Conservation (phyloP, 768 basidiomycete genomes). For the Lyophyllum shimeji region DNA sequence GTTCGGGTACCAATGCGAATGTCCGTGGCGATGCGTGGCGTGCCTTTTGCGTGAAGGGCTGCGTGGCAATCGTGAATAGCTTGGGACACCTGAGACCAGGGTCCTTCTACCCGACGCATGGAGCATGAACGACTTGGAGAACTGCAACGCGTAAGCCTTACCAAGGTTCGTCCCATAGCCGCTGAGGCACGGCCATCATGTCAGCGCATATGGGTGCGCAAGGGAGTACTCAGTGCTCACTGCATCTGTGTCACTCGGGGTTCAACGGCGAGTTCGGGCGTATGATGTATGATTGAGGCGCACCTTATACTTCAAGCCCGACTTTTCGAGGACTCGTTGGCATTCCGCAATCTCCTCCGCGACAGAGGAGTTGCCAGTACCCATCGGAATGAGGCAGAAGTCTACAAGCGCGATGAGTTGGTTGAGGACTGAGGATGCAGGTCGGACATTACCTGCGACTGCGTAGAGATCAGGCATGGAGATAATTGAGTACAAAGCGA, state of each 20-base stretch:
- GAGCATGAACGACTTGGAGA: not conserved
- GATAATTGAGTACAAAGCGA: not conserved
- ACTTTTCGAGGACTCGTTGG: slow-evolving; percentile 77
- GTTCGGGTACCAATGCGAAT: slow-evolving; percentile 92
- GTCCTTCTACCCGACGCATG: slow-evolving; percentile 56
- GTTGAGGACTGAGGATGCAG: not conserved
- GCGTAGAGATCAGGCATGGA: slow-evolving; percentile 62
- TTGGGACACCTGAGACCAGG: slow-evolving; percentile 80
- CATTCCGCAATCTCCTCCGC: slow-evolving; percentile 82
- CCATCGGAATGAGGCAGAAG: slow-evolving; percentile 88
- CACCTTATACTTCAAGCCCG: slow-evolving; percentile 82
- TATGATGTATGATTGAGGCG: not conserved
- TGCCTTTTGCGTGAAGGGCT: slow-evolving; percentile 78
- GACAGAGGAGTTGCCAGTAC: slow-evolving; percentile 73
- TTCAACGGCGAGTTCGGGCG: not conserved
- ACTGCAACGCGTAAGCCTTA: slow-evolving; percentile 20
- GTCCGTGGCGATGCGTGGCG: slow-evolving; percentile 83
- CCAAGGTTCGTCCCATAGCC: slow-evolving; percentile 93
- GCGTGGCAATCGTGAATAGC: slow-evolving; percentile 92
- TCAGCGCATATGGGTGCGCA: not conserved
- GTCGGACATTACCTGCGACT: slow-evolving; percentile 75
- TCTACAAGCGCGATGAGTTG: slow-evolving; percentile 40
- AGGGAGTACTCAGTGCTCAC: slow-evolving; percentile 36
- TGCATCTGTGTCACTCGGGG: slow-evolving; percentile 53
- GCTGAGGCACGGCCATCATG: slow-evolving; percentile 34